phyloP scores from a whole-genome alignment of 2,329 filamentous ascomycete genomes.

The Aspergillus viridinutans region DNA sequence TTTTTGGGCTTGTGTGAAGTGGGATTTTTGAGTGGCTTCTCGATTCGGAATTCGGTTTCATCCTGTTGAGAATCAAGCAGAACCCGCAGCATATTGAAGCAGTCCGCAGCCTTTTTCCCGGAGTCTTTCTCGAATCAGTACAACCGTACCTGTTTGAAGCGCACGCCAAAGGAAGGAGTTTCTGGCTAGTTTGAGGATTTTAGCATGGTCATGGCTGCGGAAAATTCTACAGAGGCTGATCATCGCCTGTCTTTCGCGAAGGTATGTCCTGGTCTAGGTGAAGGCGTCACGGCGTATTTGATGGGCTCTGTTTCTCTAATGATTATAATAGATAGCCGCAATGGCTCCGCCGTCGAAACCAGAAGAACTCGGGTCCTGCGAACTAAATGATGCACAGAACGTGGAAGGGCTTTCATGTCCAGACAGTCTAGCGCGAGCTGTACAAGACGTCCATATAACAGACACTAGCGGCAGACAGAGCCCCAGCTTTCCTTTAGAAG shows the following conservation, averaged over 20 bases:
- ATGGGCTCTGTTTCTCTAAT: not conserved
- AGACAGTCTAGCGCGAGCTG: conserved; percentile 26
- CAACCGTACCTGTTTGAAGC: conserved; percentile 15
- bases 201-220: conserved; percentile 29
- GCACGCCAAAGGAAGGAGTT: conserved; percentile 2
- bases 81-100: conserved; percentile 20
- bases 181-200: not conserved
- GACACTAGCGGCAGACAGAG: conserved; percentile 23
- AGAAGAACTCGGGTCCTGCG: conserved; percentile 22
- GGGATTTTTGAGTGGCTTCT: conserved; percentile 38
- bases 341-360: conserved; percentile 34
- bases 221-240: conserved; percentile 24
- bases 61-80: conserved; percentile 12
- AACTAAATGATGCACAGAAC: conserved; percentile 22
- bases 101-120: conserved; percentile 17
- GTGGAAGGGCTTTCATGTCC: conserved; percentile 13
- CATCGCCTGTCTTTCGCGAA: conserved; percentile 67
- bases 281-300: not conserved
- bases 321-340: conserved; percentile 36
- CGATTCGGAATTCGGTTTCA: conserved; percentile 27
- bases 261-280: conserved; percentile 45
- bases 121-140: conserved; percentile 15
- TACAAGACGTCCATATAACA: conserved; percentile 31
- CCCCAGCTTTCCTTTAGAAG: conserved; percentile 24
- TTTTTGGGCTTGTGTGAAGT: conserved; percentile 42